Base-by-base conservation (phyloP, 495 filamentous ascomycete species). In the Daldinia concentrica region DNA sequence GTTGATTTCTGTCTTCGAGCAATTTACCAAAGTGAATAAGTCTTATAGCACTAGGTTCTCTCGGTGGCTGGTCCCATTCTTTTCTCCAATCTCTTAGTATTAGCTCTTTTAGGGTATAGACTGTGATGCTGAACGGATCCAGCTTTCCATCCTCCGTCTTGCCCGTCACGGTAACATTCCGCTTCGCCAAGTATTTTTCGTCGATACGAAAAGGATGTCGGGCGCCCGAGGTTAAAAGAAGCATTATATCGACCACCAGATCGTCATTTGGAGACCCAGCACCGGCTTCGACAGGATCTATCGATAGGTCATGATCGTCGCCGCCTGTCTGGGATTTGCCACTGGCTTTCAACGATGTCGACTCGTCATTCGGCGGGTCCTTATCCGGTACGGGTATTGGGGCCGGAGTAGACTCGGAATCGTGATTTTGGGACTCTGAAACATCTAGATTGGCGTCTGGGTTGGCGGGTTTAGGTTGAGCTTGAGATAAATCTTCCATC, bases 31-130 rank as follows among this genome's bases (percentile, higher is more conserved):
- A 94, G 29, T 90, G 91, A 67, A 97, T 97, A 74, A 97, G 81
- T 58, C 94, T 86, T 80, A 97, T 97, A 19, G 88, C 90, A 69
- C 89, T 93, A 7, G 94, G 93, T 70, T 90, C 92, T 30, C 91
- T 88, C 0, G 94, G 94, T 71, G 90, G 88, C 17, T 88, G 81
- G 75, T 97, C 94, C 94, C 94, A 97, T 76, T 97, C 94, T 71
- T 89, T 88, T 71, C 92, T 85, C 94, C 94, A 97, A 73, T 96
- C 94, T 73, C 92, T 82, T 85, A 93, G 87, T 68, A 97, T 96
- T 78, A 97, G 80, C 76, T 97, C 93, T 79, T 97, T 97, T 58
- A 97, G 77, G 7, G 91, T 95, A 75, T 97, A 97, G 14, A 96
- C 89, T 73, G 91, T 95, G 80, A 97, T 93, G 74, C 89, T 90